Percentiles rank a stretch among this genome's conserved stretches.
phyloP scores from a whole-genome alignment of 2,329 filamentous ascomycete species.

The Aspergillus flavus region DNA sequence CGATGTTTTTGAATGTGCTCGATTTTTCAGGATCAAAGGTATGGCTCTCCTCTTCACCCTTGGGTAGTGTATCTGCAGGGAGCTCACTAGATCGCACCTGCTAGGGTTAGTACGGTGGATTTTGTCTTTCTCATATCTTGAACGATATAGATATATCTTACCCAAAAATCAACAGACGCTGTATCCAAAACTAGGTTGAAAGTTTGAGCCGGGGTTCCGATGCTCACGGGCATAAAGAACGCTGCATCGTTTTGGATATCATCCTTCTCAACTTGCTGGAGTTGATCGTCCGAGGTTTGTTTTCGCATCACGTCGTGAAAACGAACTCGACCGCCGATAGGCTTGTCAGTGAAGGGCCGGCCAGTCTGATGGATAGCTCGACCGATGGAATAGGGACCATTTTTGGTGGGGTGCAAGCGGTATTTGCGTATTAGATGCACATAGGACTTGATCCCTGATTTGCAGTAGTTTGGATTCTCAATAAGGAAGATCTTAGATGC shows the following conservation, averaged over 20 bases:
- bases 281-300: constrained; percentile 39
- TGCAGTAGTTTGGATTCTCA: constrained; percentile 62
- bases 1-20: constrained; percentile 56
- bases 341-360: constrained; percentile 48
- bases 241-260: constrained; percentile 69
- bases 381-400: constrained; percentile 62
- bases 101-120: constrained; percentile 4
- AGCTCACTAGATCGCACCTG: constrained; percentile 13
- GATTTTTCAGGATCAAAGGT: constrained; percentile 66
- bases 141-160: constrained; percentile 38
- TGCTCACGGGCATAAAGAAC: constrained; percentile 65
- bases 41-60: constrained; percentile 45
- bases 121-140: neutral
- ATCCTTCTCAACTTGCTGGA: constrained; percentile 59
- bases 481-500: constrained; percentile 53
- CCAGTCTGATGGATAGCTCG: constrained; percentile 54
- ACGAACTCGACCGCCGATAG: constrained; percentile 53
- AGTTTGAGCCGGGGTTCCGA: constrained; percentile 67
- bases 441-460: constrained; percentile 65
- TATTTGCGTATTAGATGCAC: constrained; percentile 64
- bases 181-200: constrained; percentile 70
- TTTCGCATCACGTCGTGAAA: constrained; percentile 55
- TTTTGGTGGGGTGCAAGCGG: constrained; percentile 63
- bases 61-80: neutral
- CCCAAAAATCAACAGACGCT: constrained; percentile 71